Evolutionary conservation across 257 asterid species (phyloP).

Genomic region (Ocimum tenuiflorum): DNA sequence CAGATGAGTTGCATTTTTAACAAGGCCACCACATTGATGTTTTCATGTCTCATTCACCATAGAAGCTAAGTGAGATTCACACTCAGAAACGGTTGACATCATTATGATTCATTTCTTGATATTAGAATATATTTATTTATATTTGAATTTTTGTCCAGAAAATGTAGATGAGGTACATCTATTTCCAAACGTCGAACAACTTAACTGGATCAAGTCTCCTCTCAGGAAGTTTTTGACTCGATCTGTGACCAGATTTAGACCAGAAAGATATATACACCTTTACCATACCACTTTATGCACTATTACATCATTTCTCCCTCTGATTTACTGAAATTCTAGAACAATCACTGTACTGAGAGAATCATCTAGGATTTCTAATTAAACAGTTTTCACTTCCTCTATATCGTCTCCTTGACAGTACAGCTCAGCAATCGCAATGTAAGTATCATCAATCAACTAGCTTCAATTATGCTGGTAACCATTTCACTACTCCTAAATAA

Average conservation of each 20-base stretch:
- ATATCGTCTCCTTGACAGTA: background rate
- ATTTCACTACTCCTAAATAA: slow-evolving; percentile 1
- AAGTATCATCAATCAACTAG: background rate
- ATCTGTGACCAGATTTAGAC: background rate
- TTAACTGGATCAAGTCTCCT: slow-evolving; percentile 1
- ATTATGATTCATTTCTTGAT: background rate
- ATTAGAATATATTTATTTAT: background rate
- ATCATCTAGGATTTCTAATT: background rate
- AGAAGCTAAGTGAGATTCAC: background rate
- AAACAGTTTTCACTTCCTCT: background rate
- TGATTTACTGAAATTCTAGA: slow-evolving; percentile 3
- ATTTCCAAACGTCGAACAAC: background rate
- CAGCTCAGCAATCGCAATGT: background rate
- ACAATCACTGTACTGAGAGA: background rate
- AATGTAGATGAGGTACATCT: background rate
- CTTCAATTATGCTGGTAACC: background rate
- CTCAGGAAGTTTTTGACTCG: background rate
- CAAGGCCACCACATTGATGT: background rate
- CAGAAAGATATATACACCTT: background rate
- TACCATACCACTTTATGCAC: background rate
- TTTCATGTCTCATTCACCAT: background rate
- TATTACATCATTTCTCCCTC: slow-evolving; percentile 1
- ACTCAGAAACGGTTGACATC: background rate
- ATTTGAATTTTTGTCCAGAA: background rate
- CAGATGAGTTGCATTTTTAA: background rate